phyloP scores from a whole-genome alignment of 768 basidiomycete genomes.

The Hygrocybe coccinea region DNA sequence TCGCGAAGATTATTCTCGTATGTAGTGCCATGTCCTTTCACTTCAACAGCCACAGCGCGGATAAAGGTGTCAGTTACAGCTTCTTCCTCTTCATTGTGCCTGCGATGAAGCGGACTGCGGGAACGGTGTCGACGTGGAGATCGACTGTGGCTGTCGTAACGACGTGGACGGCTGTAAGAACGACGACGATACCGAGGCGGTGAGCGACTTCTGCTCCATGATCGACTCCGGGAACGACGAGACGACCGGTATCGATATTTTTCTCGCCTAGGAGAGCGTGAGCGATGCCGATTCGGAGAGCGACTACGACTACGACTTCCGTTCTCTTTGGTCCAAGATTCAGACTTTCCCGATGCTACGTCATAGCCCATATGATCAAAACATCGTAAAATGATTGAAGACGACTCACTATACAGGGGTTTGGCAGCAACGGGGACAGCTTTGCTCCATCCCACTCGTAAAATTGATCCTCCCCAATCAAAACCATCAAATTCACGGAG shows the following conservation, averaged over 20 bases:
- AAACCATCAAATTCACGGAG: slow-evolving; percentile 87
- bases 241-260: slow-evolving; percentile 36
- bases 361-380: slow-evolving; percentile 6
- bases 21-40: slow-evolving; percentile 71
- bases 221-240: slow-evolving; percentile 48
- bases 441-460: slow-evolving; percentile 96
- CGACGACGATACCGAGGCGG: slow-evolving; percentile 37
- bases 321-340: slow-evolving; percentile 14
- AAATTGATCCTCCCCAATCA: slow-evolving; percentile 87
- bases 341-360: slow-evolving; percentile 4
- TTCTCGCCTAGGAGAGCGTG: slow-evolving; percentile 31
- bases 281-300: slow-evolving; percentile 38
- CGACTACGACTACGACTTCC: slow-evolving; percentile 39
- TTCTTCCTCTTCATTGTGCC: slow-evolving; percentile 52
- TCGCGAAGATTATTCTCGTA: slow-evolving; percentile 73
- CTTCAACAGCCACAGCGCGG: slow-evolving; percentile 77
- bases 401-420: slow-evolving; percentile 68
- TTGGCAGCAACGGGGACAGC: slow-evolving; percentile 81
- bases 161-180: slow-evolving; percentile 32
- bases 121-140: slow-evolving; percentile 48
- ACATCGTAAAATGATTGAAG: neutral
- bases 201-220: slow-evolving; percentile 42
- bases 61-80: slow-evolving; percentile 82
- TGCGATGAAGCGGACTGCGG: slow-evolving; percentile 46
- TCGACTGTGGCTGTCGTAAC: slow-evolving; percentile 37